Conservation (phyloP, 75 land plant genomes). For the Chamaecyparis obtusa region DNA sequence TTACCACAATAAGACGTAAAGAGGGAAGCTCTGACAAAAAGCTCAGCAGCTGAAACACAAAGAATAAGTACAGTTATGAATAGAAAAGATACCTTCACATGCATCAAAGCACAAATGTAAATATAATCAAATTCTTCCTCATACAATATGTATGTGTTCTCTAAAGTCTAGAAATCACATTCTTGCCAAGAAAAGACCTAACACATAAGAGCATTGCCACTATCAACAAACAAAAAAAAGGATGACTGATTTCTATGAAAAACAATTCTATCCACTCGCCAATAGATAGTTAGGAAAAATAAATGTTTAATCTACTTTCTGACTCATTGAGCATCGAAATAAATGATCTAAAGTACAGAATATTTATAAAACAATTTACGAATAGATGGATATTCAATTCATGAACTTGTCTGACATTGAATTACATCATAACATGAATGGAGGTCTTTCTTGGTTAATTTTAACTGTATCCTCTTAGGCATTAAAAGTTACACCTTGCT, state of each 20-base stretch:
- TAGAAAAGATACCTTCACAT: constrained; percentile 9
- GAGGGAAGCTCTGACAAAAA: constrained; percentile 75
- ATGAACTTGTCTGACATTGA: background rate
- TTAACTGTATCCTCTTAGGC: too few species aligned
- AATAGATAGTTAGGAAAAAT: background rate
- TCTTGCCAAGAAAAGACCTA: background rate
- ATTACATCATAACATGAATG: too few species aligned
- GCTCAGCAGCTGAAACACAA: constrained; percentile 68
- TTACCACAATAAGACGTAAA: constrained; percentile 88
- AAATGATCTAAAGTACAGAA: background rate
- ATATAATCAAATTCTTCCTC: background rate
- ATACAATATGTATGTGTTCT: constrained; percentile 8
- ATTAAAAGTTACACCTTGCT: too few species aligned
- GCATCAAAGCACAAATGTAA: too few species aligned
- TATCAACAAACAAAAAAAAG: background rate
- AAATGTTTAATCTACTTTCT: background rate
- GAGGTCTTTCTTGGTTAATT: too few species aligned
- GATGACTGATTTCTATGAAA: background rate
- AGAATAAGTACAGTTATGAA: constrained; percentile 10
- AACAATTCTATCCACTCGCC: background rate
- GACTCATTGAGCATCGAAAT: background rate
- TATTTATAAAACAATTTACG: background rate
- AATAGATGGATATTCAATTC: background rate
- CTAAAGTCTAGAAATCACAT: background rate
- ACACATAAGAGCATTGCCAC: background rate